A percentile compares a stretch with the other conserved stretches of the same genome.
Evolutionary conservation across 805 yeast genomes (phyloP).

Genomic region (Hanseniaspora mollemarum): DNA sequence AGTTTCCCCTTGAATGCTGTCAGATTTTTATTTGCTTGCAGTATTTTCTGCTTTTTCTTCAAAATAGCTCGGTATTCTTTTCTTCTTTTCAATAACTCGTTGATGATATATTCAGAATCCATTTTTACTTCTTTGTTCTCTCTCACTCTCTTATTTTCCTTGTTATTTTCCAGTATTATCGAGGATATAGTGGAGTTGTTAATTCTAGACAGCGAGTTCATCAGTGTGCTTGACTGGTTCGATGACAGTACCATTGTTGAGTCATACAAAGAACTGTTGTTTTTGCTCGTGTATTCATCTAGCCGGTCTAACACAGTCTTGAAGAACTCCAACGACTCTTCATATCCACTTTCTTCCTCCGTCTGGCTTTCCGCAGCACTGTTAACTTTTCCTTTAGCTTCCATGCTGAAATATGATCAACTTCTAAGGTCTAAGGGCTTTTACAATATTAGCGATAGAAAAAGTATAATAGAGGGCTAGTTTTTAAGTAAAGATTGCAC

Average conservation of each 20-base stretch:
- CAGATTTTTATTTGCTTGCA: not conserved
- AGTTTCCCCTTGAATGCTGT: not conserved
- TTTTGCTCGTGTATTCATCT: constrained; percentile 13
- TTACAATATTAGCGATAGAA: too few species aligned
- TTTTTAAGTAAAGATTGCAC: too few species aligned
- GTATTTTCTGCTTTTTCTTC: not conserved
- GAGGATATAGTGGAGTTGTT: constrained; percentile 13
- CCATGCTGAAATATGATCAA: too few species aligned
- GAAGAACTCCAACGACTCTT: constrained; percentile 3
- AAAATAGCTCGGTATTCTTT: constrained; percentile 10
- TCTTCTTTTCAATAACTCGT: constrained; percentile 11
- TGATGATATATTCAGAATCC: constrained; percentile 14
- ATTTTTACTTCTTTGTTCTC: constrained; percentile 2
- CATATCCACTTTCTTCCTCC: not conserved
- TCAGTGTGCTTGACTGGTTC: constrained; percentile 10
- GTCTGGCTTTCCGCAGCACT: too few species aligned
- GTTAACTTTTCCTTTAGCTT: too few species aligned
- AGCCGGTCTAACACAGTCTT: constrained; percentile 10
- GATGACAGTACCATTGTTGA: constrained; percentile 5
- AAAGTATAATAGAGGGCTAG: too few species aligned
- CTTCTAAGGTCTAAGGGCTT: too few species aligned
- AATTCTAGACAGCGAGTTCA: constrained; percentile 9
- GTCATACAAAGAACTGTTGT: not conserved
- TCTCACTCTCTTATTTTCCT: not conserved
- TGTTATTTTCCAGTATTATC: not conserved